Evolutionary conservation across 2,329 filamentous ascomycete species (phyloP).

Genomic region (Myriangium duriaei): DNA sequence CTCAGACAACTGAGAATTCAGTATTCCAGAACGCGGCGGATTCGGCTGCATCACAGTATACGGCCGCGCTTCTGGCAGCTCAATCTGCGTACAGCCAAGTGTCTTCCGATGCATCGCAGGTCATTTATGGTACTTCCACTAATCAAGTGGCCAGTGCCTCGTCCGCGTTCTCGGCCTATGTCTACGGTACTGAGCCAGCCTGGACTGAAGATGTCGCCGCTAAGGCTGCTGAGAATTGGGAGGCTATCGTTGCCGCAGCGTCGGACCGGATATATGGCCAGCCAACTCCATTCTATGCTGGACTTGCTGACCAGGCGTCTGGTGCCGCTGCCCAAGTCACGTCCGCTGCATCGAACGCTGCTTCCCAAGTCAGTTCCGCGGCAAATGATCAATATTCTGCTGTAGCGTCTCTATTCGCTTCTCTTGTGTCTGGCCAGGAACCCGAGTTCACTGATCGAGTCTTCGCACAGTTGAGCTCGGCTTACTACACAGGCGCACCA

Average conservation of each 20-base stretch:
- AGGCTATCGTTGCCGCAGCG: slow-evolving; percentile 49
- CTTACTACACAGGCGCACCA: slow-evolving; percentile 55
- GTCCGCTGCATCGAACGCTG: slow-evolving; percentile 45
- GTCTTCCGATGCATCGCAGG: slow-evolving; percentile 29
- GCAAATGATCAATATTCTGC: slow-evolving; percentile 54
- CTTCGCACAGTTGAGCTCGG: slow-evolving; percentile 56
- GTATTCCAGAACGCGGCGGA: slow-evolving; percentile 21
- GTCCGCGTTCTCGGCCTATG: slow-evolving; percentile 33
- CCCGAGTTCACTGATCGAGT: slow-evolving; percentile 73
- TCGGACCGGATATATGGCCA: slow-evolving; percentile 59
- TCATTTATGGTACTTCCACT: slow-evolving; percentile 33
- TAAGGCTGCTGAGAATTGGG: slow-evolving; percentile 50
- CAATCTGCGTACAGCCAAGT: slow-evolving; percentile 27
- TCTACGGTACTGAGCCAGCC: slow-evolving; percentile 36
- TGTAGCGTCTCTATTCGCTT: slow-evolving; percentile 60
- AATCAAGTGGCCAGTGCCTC: slow-evolving; percentile 27
- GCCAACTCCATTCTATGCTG: slow-evolving; percentile 39
- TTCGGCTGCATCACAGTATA: slow-evolving; percentile 20
- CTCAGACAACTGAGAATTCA: slow-evolving; percentile 16
- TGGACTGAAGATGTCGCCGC: slow-evolving; percentile 43
- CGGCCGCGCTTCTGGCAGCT: slow-evolving; percentile 19
- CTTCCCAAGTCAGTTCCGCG: slow-evolving; percentile 48
- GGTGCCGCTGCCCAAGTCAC: slow-evolving; percentile 51
- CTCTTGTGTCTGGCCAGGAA: slow-evolving; percentile 65
- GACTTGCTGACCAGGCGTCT: slow-evolving; percentile 39